A percentile compares a stretch with the other conserved stretches of the same genome.
Conservation (phyloP, 2,329 filamentous ascomycete species). For the Dactylella cylindrospora region DNA sequence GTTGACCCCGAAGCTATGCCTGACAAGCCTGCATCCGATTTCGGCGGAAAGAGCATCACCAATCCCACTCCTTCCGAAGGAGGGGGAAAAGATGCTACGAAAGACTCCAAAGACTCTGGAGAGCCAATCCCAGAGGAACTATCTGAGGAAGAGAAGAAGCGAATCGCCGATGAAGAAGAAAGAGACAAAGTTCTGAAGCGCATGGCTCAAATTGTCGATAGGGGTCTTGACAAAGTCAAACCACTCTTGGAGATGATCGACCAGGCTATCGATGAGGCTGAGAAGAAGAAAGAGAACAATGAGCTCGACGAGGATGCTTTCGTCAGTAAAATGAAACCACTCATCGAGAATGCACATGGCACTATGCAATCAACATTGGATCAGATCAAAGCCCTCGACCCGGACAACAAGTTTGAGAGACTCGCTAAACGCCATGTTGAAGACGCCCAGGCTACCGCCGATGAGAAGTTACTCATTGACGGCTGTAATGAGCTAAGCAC, state of each 20-base stretch:
- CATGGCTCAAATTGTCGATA: conserved; percentile 71
- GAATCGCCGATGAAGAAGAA: conserved; percentile 59
- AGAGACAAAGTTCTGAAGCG: conserved; percentile 71
- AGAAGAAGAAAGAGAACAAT: conserved; percentile 68
- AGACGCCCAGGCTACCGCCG: conserved; percentile 70
- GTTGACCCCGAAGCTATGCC: conserved; percentile 23
- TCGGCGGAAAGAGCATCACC: conserved; percentile 58
- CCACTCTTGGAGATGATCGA: conserved; percentile 85
- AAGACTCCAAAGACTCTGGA: conserved; percentile 45
- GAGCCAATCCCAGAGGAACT: conserved; percentile 50
- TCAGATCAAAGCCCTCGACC: conserved; percentile 81
- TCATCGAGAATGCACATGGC: conserved; percentile 80
- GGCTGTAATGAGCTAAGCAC: conserved; percentile 69
- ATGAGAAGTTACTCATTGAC: conserved; percentile 83
- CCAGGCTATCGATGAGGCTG: conserved; percentile 77
- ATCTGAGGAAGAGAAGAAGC: conserved; percentile 58
- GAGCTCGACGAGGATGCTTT: conserved; percentile 88
- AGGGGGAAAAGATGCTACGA: conserved; percentile 55
- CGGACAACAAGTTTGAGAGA: conserved; percentile 79
- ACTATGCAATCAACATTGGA: conserved; percentile 86
- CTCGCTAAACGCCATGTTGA: conserved; percentile 80
- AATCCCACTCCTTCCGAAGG: conserved; percentile 65
- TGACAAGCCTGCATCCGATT: conserved; percentile 27
- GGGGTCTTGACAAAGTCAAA: conserved; percentile 79
- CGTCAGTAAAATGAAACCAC: conserved; percentile 79